Conservation (phyloP, 2,329 filamentous ascomycete species). For the Penicillium sp. region DNA sequence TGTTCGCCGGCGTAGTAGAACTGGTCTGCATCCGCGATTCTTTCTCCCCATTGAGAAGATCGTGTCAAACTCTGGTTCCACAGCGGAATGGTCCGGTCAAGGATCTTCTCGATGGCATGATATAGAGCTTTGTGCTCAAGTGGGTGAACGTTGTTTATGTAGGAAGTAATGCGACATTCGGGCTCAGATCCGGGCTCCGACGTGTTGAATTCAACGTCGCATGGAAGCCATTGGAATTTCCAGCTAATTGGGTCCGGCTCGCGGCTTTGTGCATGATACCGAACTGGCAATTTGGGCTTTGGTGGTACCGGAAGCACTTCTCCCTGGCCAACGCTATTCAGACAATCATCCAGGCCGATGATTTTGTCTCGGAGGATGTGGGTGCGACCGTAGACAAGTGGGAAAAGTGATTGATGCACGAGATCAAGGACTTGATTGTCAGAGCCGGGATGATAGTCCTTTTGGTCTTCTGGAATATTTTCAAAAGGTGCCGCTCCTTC, state of each 20-base stretch:
- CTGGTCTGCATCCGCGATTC: conserved; percentile 8
- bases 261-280: background rate
- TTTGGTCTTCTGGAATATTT: conserved; percentile 49
- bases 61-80: conserved; percentile 42
- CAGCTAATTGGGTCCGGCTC: conserved; percentile 19
- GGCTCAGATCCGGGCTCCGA: background rate
- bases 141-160: conserved; percentile 48
- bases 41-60: background rate
- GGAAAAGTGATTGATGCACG: conserved; percentile 59
- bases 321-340: conserved; percentile 15
- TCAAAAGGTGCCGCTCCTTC: conserved; percentile 52
- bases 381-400: conserved; percentile 32
- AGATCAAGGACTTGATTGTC: conserved; percentile 60
- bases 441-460: conserved; percentile 64
- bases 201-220: conserved; percentile 32
- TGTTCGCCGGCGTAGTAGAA: conserved; percentile 9
- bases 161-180: conserved; percentile 31
- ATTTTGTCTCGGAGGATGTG: conserved; percentile 20
- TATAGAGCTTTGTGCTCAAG: conserved; percentile 34
- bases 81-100: conserved; percentile 43
- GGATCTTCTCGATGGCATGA: conserved; percentile 35
- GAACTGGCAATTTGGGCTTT: background rate
- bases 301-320: background rate
- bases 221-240: conserved; percentile 50
- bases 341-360: conserved; percentile 26